Percentiles rank a stretch among this genome's conserved stretches.
These are phyloP conservation scores for Claviceps humidiphila DNA, from an alignment of 2,329 filamentous ascomycete genomes.

Conservation along the genomic window DNA sequence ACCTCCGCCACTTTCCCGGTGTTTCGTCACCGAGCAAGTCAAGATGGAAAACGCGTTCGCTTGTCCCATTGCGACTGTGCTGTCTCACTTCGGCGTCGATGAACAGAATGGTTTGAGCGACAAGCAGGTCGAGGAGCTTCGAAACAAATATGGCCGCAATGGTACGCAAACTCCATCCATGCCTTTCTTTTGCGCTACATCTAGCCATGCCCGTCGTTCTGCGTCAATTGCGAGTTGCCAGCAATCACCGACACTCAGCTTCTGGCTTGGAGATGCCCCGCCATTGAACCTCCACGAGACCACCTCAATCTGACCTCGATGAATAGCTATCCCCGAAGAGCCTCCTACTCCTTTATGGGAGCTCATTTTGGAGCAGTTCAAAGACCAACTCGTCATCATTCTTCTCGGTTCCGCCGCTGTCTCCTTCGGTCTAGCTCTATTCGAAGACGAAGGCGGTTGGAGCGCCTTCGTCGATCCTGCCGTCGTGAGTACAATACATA, in stretches of 20 bases:
- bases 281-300: background rate
- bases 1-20: constrained; percentile 2
- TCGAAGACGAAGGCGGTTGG: constrained; percentile 89
- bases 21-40: constrained; percentile 7
- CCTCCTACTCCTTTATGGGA: constrained; percentile 94
- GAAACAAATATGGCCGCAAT: constrained; percentile 52
- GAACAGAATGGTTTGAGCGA: constrained; percentile 42
- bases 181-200: background rate
- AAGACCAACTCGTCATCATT: constrained; percentile 95
- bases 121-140: constrained; percentile 41
- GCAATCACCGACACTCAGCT: background rate
- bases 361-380: constrained; percentile 95
- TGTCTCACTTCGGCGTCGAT: constrained; percentile 45
- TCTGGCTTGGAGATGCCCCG: background rate
- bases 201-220: constrained; percentile 3
- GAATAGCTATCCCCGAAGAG: constrained; percentile 58
- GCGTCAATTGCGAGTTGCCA: background rate
- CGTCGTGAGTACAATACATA: constrained; percentile 52
- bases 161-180: constrained; percentile 30
- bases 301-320: constrained; percentile 4
- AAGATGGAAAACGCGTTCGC: constrained; percentile 52
- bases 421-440: constrained; percentile 83
- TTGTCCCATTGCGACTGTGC: constrained; percentile 42
- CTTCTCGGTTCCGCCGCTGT: constrained; percentile 84
- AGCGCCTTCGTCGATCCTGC: constrained; percentile 92